Evolutionary conservation across 345 rosid species (phyloP), one percentile per base, ranked within the genome.

Genomic region (Anastatica hierochuntica): DNA sequence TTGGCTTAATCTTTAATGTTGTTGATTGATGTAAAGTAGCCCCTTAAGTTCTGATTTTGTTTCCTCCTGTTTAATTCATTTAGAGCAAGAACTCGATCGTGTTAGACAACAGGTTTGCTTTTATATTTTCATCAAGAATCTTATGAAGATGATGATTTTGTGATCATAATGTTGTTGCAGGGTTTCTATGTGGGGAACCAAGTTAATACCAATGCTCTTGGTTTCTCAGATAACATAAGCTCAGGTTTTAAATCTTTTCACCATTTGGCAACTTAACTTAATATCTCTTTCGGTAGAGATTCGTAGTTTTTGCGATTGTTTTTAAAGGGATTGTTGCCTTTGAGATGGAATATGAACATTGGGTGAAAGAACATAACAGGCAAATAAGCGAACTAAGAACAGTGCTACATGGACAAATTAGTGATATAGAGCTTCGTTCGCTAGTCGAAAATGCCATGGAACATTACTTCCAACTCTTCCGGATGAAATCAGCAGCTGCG

Each of bases 1-100:
- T n/a, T n/a, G n/a, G n/a, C n/a, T n/a, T n/a, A n/a, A n/a, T n/a
- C n/a, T n/a, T n/a, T n/a, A n/a, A n/a, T n/a, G n/a, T n/a, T n/a
- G n/a, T n/a, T n/a, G n/a, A n/a, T n/a, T n/a, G n/a, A n/a, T n/a
- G n/a, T n/a, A n/a, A n/a, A n/a, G n/a, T n/a, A n/a, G n/a, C n/a
- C n/a, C n/a, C n/a, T n/a, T n/a, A n/a, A n/a, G n/a, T n/a, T n/a
- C n/a, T n/a, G n/a, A n/a, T n/a, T n/a, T n/a, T n/a, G n/a, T n/a
- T n/a, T n/a, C n/a, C n/a, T n/a, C n/a, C n/a, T n/a, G n/a, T n/a
- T 68, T 92, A 44, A 49, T 81, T 70, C 94, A 88, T 64, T 24
- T 92, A 73, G 96, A 92, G 74, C 94, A 84, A 71, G 95, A 88
- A 73, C 79, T 85, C 53, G 78, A 77, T 24, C 82, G 74, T 59